A percentile compares a stretch with the other conserved stretches of the same genome.
Conservation (phyloP, 2,329 filamentous ascomycete genomes). For the Colletotrichum sp. region DNA sequence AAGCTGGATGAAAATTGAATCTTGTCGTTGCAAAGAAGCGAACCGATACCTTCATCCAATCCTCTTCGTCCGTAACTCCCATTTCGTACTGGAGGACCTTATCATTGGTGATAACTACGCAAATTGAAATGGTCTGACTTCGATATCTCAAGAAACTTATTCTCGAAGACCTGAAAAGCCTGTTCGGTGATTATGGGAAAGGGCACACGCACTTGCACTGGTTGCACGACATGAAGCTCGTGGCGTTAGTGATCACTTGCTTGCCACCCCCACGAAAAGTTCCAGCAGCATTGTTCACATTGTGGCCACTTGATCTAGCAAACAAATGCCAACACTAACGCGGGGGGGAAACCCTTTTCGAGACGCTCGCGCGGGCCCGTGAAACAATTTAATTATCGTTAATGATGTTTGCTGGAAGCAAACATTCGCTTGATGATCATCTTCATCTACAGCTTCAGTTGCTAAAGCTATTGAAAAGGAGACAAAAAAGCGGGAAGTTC, state of each 20-base stretch:
- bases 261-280: neutral
- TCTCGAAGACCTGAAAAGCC: neutral
- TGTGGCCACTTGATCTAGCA: neutral
- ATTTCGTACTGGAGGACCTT: neutral
- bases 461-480: neutral
- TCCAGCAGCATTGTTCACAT: neutral
- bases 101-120: neutral
- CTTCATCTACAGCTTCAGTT: neutral
- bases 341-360: neutral
- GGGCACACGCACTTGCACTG: neutral
- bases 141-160: neutral
- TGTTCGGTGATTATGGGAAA: neutral
- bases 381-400: neutral
- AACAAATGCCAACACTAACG: neutral
- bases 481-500: neutral
- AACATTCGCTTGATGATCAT: neutral
- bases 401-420: neutral
- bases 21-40: neutral
- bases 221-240: neutral
- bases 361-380: neutral
- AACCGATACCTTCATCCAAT: neutral
- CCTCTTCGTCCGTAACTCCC: neutral
- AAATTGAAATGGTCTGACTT: neutral
- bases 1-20: neutral
- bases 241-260: neutral